Percentiles rank a stretch among this genome's conserved stretches.
Conservation (phyloP, 768 basidiomycete species). For the Coprinellus aureogranulatus region DNA sequence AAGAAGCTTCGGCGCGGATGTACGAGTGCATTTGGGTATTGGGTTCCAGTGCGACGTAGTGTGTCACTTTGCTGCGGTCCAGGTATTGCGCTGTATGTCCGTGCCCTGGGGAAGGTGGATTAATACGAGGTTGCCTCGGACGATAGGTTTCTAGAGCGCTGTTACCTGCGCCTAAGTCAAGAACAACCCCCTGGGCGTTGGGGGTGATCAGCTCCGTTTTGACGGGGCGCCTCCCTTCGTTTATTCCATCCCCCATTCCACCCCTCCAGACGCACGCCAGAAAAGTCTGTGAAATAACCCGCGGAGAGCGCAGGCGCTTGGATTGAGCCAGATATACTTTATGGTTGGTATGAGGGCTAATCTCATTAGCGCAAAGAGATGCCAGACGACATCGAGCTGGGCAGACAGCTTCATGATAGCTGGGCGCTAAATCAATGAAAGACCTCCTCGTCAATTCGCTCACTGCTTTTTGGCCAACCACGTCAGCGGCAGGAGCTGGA, state of each 20-base stretch:
- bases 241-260: constrained; percentile 45
- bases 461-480: too few species aligned
- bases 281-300: constrained; percentile 48
- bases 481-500: too few species aligned
- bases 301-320: constrained; percentile 47
- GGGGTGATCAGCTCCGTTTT: constrained; percentile 52
- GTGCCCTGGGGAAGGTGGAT: constrained; percentile 50
- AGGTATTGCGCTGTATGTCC: constrained; percentile 67
- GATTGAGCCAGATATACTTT: constrained; percentile 33
- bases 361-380: constrained; percentile 39
- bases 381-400: constrained; percentile 39
- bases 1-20: constrained; percentile 49
- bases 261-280: constrained; percentile 56
- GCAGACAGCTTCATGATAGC: constrained; percentile 45
- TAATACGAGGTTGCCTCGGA: background rate
- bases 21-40: constrained; percentile 60
- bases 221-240: constrained; percentile 36
- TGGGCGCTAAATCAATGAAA: too few species aligned
- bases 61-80: constrained; percentile 49
- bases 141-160: too few species aligned
- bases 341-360: constrained; percentile 46
- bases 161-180: constrained; percentile 74
- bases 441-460: too few species aligned
- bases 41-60: constrained; percentile 73
- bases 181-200: constrained; percentile 56